Percentiles rank a stretch among this genome's conserved stretches.
phyloP scores from a whole-genome alignment of 257 asterid genomes.

The Dorcoceras hygrometricum region DNA sequence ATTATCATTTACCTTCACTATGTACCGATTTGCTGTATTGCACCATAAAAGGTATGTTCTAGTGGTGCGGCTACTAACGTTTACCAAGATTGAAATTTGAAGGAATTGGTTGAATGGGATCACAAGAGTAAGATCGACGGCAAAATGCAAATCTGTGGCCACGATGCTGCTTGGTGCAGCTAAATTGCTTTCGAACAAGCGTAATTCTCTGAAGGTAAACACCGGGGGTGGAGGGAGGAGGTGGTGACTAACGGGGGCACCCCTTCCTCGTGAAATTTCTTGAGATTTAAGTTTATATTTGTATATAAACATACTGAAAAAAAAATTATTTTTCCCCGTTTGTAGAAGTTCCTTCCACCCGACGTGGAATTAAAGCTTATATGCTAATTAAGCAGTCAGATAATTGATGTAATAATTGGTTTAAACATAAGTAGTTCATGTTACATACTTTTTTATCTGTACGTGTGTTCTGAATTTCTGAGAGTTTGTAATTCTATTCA shows the following conservation, averaged over 20 bases:
- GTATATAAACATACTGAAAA: neutral
- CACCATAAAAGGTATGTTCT: neutral
- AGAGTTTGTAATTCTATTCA: neutral
- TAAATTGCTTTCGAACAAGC: constrained; percentile 58
- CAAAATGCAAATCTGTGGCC: constrained; percentile 96
- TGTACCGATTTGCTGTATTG: too few relatives aligned
- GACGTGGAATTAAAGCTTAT: neutral
- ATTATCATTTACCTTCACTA: too few relatives aligned
- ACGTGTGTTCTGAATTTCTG: constrained; percentile 19
- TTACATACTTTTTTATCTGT: neutral
- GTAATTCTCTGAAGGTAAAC: constrained; percentile 60
- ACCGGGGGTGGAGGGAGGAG: neutral
- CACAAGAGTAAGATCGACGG: constrained; percentile 81
- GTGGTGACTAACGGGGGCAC: neutral
- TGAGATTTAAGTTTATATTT: neutral
- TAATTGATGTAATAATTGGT: neutral
- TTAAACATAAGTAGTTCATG: too few relatives aligned
- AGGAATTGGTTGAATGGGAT: constrained; percentile 95
- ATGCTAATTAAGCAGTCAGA: neutral
- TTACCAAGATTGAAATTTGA: constrained; percentile 19
- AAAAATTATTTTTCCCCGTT: neutral
- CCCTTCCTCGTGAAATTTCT: neutral
- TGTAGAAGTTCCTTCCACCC: neutral
- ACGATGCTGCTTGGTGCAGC: constrained; percentile 99
- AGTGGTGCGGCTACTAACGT: constrained; percentile 11